A percentile compares a stretch with the other conserved stretches of the same genome.
Evolutionary conservation across 495 filamentous ascomycete genomes (phyloP).

Genomic region (Neurospora sp.): DNA sequence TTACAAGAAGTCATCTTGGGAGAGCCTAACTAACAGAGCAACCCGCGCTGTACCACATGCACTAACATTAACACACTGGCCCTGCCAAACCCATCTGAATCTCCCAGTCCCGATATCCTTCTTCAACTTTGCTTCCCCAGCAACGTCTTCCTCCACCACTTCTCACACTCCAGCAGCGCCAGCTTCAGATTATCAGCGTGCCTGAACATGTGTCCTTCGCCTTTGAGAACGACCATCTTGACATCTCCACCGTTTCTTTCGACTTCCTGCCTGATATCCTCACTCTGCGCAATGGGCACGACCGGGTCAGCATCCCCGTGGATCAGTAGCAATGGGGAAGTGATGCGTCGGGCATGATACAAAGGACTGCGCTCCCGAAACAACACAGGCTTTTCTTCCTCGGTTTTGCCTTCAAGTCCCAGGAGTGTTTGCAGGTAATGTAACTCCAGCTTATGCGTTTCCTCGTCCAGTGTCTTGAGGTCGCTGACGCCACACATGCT

Average conservation of each 20-base stretch:
- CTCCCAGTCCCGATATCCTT: not conserved
- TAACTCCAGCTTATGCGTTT: slow-evolving; percentile 44
- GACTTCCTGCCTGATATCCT: slow-evolving; percentile 31
- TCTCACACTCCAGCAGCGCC: slow-evolving; percentile 22
- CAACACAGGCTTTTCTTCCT: slow-evolving; percentile 28
- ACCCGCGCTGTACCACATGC: not conserved
- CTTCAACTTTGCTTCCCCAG: slow-evolving; percentile 10
- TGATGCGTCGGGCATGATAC: slow-evolving; percentile 34
- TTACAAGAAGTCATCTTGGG: not conserved
- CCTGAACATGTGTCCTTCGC: slow-evolving; percentile 37
- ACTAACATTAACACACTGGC: not conserved
- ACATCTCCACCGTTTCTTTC: slow-evolving; percentile 28
- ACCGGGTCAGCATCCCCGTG: slow-evolving; percentile 39
- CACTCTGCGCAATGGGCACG: slow-evolving; percentile 38
- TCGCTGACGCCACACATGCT: slow-evolving; percentile 39
- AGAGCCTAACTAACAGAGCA: not conserved
- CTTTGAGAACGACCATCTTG: slow-evolving; percentile 33
- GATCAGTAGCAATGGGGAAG: slow-evolving; percentile 34
- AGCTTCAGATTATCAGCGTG: slow-evolving; percentile 16
- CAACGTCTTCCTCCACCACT: slow-evolving; percentile 42
- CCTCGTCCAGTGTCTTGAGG: slow-evolving; percentile 26
- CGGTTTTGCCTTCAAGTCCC: slow-evolving; percentile 16
- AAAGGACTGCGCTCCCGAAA: slow-evolving; percentile 33
- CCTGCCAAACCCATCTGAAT: not conserved
- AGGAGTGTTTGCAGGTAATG: slow-evolving; percentile 35